Base-by-base conservation (phyloP, 176 grass and related monocot species). In the Rhynchospora tenuis region DNA sequence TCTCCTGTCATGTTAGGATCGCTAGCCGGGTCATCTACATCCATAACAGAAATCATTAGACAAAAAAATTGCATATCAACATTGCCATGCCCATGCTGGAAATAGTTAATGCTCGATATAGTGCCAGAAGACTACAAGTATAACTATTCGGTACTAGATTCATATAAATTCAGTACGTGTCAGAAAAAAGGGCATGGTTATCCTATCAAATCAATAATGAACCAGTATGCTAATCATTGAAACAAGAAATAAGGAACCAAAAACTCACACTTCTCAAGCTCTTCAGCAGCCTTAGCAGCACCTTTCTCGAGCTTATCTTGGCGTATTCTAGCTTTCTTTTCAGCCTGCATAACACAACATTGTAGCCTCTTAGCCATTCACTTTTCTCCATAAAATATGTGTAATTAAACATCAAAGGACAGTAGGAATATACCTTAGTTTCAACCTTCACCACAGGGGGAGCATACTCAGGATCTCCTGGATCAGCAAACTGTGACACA, bases 251-350 rank as follows among this genome's bases (percentile, higher is more conserved):
- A 54, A 66, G 81, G 83, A 24, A 56, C n/a, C 52, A 79, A 85
- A 13, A 78, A 82, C 87, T 26, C 93, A 97, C 93, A 90, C 64
- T 91, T 93, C 64, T 86, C 74, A 73, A 93, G 87, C 43, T 88
- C 90, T 86, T 97, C 91, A 75, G 87, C 87, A 85, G 88, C 91
- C 72, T 91, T 91, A 54, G 65, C 84, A 78, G 89, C 89, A 93
- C 93, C 91, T 87, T 93, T 78, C 38, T 97, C 93, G 54, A 93
- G 91, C 50, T 85, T 85, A 86, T 81, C 22, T 69, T 91, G 54
- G 55, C 23, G 58, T 20, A 97, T 83, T 84, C 91, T 97, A 69
- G 84, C 91, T 76, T 89, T 97, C 81, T 91, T 97, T 91, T 93
- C 84, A 51, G 85, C 88, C 88, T 91, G 75, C 64, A 67, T 56